Evolutionary conservation across 768 basidiomycete species (phyloP), one percentile per base, ranked within the genome.

Genomic region (Strobilomyces echinocephalus): DNA sequence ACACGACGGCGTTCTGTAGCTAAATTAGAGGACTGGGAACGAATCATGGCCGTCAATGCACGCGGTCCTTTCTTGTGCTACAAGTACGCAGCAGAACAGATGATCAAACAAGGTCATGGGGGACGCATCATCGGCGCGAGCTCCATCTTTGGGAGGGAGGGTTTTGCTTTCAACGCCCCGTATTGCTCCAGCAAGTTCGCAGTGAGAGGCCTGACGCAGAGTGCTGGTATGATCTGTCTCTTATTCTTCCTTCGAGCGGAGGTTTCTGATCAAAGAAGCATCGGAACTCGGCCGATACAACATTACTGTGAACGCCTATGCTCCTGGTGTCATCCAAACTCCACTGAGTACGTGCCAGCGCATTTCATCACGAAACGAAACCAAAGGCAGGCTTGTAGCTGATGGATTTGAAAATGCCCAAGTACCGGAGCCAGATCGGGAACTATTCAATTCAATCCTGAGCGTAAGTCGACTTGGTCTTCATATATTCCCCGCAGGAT

Each of bases 231-330:
- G 1, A 9, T 30, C 1, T 30, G 5, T 34, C 40, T 7, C 4
- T n/a, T 18, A n/a, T 5, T 8, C 6, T 45, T 16, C 6, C 15
- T 45, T 4, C n/a, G 10, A 38, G n/a, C 14, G 5, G 28, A 53
- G 14, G 12, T 16, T 8, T 26, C 28, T 15, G 14, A 44, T 30
- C 8, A 8, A 7, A 36, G 39, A 11, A 59, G 57, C 64, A 20
- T 21, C 60, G 18, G 74, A 76, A 54, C 60, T 72, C 26, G 69
- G 66, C 0, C 46, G 59, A 20, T 59, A 72, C 54, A 54, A 57
- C 3, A 74, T 76, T 28, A 74, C 72, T 0, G 74, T 74, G 4
- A 74, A 76, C 38, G 57, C 72, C 1, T 76, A 76, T 44, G 70
- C 73, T 4, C 76, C 75, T 0, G 73, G 73, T 2, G 6, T 54